phyloP scores from a whole-genome alignment of 2,329 filamentous ascomycete genomes.

The Juglanconis oblonga region DNA sequence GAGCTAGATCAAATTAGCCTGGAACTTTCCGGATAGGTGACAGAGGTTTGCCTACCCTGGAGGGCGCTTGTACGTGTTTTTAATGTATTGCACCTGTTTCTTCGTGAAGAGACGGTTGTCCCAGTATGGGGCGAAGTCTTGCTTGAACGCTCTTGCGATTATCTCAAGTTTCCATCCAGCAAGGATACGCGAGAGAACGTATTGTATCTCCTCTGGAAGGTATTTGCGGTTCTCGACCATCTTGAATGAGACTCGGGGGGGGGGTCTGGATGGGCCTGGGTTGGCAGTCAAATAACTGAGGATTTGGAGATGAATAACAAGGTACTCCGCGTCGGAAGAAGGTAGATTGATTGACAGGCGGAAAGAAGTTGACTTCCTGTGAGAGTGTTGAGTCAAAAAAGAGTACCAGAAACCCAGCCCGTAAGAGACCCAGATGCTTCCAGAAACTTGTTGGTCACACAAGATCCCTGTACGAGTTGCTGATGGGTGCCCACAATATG shows the following conservation, averaged over 20 bases:
- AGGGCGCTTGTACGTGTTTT: background rate
- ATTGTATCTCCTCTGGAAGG: slow-evolving; percentile 9
- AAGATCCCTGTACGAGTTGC: too few relatives aligned
- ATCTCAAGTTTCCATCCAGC: background rate
- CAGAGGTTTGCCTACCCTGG: slow-evolving; percentile 3
- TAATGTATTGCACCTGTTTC: slow-evolving; percentile 16
- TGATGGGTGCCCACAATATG: too few relatives aligned
- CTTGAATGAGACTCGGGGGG: background rate
- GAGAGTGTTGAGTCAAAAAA: too few relatives aligned
- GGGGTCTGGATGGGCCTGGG: background rate
- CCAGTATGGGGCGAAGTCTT: slow-evolving; percentile 7
- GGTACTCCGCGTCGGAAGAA: too few relatives aligned
- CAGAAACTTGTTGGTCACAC: too few relatives aligned
- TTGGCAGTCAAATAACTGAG: too few relatives aligned
- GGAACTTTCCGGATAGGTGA: too few relatives aligned
- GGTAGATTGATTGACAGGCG: too few relatives aligned
- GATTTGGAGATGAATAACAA: too few relatives aligned
- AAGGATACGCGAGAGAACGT: slow-evolving; percentile 6
- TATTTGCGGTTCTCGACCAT: slow-evolving; percentile 16
- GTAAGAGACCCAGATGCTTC: too few relatives aligned
- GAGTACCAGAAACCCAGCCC: too few relatives aligned
- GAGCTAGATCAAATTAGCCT: background rate
- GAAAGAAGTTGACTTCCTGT: too few relatives aligned
- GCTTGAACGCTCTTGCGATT: slow-evolving; percentile 16
- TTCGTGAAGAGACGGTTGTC: slow-evolving; percentile 3